A percentile compares a stretch with the other conserved stretches of the same genome.
These are phyloP conservation scores for Iris pallida DNA, from an alignment of 116 monocot species.

Conservation along the genomic window DNA sequence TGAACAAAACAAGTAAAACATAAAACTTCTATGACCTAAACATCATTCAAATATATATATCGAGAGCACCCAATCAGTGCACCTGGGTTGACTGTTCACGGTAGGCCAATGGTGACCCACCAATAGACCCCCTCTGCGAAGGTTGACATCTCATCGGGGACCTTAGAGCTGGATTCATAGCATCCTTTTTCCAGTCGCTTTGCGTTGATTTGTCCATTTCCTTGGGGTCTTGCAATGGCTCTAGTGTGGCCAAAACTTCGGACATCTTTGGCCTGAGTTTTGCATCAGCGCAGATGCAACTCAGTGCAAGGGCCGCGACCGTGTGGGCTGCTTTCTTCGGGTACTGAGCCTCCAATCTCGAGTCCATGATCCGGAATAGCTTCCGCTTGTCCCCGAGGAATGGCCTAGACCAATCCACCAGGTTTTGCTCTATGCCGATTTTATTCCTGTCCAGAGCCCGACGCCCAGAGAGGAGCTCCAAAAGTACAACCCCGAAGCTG, in stretches of 20 bases:
- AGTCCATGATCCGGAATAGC: constrained; percentile 3
- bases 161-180: no score
- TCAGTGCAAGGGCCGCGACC: background rate
- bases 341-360: constrained; percentile 5
- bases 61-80: no score
- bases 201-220: background rate
- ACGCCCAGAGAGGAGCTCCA: constrained; percentile 3
- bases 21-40: no score
- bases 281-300: background rate
- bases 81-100: no score
- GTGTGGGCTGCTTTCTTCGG: constrained; percentile 1
- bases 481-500: constrained; percentile 8
- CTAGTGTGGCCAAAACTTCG: background rate
- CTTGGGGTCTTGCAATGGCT: background rate
- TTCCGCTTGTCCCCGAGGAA: background rate
- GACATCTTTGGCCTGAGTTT: background rate
- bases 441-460: background rate
- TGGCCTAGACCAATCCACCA: constrained; percentile 3
- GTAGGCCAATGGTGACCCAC: no score
- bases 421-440: background rate
- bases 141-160: no score
- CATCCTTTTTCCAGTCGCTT: no score
- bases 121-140: no score
- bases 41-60: no score
- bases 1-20: no score